Evolutionary conservation across 2,329 filamentous ascomycete genomes (phyloP), one percentile per base, ranked within the genome.

Genomic region (Pyrenophora tritici-repentis): DNA sequence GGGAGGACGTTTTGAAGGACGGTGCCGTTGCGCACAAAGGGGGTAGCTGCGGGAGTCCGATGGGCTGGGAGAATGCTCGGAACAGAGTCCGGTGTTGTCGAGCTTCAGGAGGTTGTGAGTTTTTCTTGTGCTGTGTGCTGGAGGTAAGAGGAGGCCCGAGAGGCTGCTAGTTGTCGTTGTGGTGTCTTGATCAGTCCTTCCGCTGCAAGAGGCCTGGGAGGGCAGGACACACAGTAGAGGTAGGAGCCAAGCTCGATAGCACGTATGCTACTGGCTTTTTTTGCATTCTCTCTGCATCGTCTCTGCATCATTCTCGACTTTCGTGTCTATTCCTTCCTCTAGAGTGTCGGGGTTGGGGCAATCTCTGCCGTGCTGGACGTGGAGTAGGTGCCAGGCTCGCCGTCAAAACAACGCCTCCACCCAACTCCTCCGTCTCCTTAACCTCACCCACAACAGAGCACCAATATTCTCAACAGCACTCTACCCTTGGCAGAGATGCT

Each of bases 381-480:
- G 35, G 41, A 47, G 55, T 31, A 61, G 52, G 50, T 31, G 43
- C 39, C 44, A 50, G 31, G 14, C 36, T 37, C 24, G 22, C 34
- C 6, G 32, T 48, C 38, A 48, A 60, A 53, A 56, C 43, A 56
- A 18, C 24, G 31, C 41, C 44, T 43, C 42, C 43, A n/a, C 16
- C 42, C n/a, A 32, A 31, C 42, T 42, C 16, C 46, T 50, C 43
- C 40, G 16, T 40, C 47, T 52, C 41, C 47, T 43, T 45, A 32
- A 17, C 50, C 38, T 39, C 41, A 29, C 40, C 50, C 43, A 49
- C 52, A 48, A 46, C 49, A 55, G 52, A 45, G 50, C 48, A 51
- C 54, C 47, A 45, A 47, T 47, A 52, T 52, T 37, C 42, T 47
- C 58, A 58, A 47, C 55, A 53, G 40, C 58, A 50, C 49, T 50